phyloP scores from a whole-genome alignment of 2,329 filamentous ascomycete genomes.

The Cladosporium sp. region DNA sequence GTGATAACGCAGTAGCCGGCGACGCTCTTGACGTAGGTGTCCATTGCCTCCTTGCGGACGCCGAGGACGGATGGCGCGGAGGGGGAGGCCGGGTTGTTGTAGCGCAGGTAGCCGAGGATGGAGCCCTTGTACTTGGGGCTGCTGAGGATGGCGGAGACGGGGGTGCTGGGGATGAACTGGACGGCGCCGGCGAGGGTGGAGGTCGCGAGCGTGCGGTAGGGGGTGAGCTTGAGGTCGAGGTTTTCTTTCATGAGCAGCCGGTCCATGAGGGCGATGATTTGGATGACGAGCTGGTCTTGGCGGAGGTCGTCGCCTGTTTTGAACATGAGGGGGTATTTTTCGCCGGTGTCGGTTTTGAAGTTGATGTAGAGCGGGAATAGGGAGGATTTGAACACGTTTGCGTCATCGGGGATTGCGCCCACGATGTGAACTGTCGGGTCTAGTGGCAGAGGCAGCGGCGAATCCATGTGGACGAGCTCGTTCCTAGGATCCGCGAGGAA shows the following conservation, averaged over 20 bases:
- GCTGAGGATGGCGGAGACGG: slow-evolving; percentile 66
- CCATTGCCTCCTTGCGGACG: slow-evolving; percentile 84
- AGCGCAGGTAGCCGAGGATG: slow-evolving; percentile 73
- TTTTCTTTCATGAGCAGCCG: slow-evolving; percentile 93
- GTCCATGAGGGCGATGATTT: slow-evolving; percentile 97
- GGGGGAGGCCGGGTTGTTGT: slow-evolving; percentile 86
- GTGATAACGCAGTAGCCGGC: slow-evolving; percentile 98
- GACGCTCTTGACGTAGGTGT: slow-evolving; percentile 92
- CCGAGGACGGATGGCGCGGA: slow-evolving; percentile 65
- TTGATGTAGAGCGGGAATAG: slow-evolving; percentile 84
- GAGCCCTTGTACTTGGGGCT: slow-evolving; percentile 69
- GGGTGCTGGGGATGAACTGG: slow-evolving; percentile 81
- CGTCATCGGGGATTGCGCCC: slow-evolving; percentile 76
- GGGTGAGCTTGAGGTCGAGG: slow-evolving; percentile 85
- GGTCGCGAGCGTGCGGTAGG: slow-evolving; percentile 93
- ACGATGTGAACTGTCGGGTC: slow-evolving; percentile 76
- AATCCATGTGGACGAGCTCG: slow-evolving; percentile 75
- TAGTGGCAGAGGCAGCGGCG: slow-evolving; percentile 78
- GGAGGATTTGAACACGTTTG: slow-evolving; percentile 91
- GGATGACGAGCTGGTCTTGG: slow-evolving; percentile 94
- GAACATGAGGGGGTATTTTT: slow-evolving; percentile 87
- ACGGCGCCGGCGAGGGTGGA: slow-evolving; percentile 83
- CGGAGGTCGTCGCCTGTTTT: slow-evolving; percentile 94
- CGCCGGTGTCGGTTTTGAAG: slow-evolving; percentile 73
- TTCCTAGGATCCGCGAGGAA: slow-evolving; percentile 85